Percentiles rank a stretch among this genome's conserved stretches.
phyloP scores from a whole-genome alignment of 345 rosid genomes.

The Salix brachista region DNA sequence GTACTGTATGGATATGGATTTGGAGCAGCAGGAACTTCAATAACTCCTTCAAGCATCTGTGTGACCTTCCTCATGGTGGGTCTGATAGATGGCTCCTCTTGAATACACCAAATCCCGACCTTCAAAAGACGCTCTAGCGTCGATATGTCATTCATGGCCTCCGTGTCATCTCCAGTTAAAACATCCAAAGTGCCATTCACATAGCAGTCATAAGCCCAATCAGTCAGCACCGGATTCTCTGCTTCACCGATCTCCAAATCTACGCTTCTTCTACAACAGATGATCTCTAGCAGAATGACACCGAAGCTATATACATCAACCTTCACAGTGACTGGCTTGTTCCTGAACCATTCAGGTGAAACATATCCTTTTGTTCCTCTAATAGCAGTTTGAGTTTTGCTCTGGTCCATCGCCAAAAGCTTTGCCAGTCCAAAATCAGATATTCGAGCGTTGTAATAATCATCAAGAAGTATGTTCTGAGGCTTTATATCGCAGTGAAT shows the following conservation, averaged over 20 bases:
- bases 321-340: background rate
- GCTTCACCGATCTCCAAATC: too few relatives aligned
- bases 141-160: conserved; percentile 5
- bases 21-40: background rate
- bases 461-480: conserved; percentile 35
- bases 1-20: background rate
- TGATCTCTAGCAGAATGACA: conserved; percentile 8
- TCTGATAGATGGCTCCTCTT: conserved; percentile 8
- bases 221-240: background rate
- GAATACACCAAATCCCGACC: conserved; percentile 17
- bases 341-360: conserved; percentile 14
- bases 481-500: conserved; percentile 46
- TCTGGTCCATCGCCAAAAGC: conserved; percentile 18
- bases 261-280: background rate
- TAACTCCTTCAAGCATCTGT: conserved; percentile 26
- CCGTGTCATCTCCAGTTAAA: conserved; percentile 13
- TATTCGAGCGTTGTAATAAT: conserved; percentile 17
- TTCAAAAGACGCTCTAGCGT: conserved; percentile 2
- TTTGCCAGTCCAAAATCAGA: conserved; percentile 42
- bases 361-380: background rate
- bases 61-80: conserved; percentile 8
- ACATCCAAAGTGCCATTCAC: conserved; percentile 1
- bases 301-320: conserved; percentile 18
- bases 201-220: conserved; percentile 20
- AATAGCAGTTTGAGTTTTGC: background rate